Base-by-base conservation (phyloP, 2,329 filamentous ascomycete species). In the Nectriaceae sp. region DNA sequence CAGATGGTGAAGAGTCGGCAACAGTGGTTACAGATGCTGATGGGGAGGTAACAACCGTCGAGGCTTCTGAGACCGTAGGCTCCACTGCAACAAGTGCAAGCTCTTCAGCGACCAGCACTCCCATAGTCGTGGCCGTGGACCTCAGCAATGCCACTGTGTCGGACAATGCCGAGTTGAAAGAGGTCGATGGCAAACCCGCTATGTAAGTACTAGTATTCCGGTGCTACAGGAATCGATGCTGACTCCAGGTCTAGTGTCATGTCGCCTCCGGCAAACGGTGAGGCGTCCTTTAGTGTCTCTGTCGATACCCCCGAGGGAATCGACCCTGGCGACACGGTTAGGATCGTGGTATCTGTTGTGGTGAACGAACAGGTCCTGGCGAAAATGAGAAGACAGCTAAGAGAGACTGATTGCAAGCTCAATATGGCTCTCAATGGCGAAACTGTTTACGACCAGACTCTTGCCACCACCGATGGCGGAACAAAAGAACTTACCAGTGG, bases 221-320 rank as follows among this genome's bases (percentile, higher is more conserved):
- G 13, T 15, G 29, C 8, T 21, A 13, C 16, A 38, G 5, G 4
- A 4, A 21, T 18, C 11, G 4, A 36, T n/a, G 31, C 43, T 52
- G 26, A 52, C 47, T 21, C 13, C 11, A 8, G 3, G 3, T 3
- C 21, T 5, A 52, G 50, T 35, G 21, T 37, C 11, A 26, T 52
- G 3, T 16, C 35, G 2, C 19, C 50, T 24, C 47, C 47, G 2
- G 20, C 40, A 6, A 47, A 52, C 36, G 47, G 43, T n/a, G 21
- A 44, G 19, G 46, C 50, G 3, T 40, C 40, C 24, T 46, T 49
- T 37, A 49, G 35, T 40, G n/a, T 49, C 21, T n/a, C 43, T 16
- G 43, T 42, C 21, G 21, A 44, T n/a, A 36, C 19, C 5, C 46
- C 49, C 18, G 16, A 44, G 2, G 18, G 24, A 2, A 40, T 49